phyloP scores from a whole-genome alignment of 192 early-diverging fungal species.

The Dispira parvispora region DNA sequence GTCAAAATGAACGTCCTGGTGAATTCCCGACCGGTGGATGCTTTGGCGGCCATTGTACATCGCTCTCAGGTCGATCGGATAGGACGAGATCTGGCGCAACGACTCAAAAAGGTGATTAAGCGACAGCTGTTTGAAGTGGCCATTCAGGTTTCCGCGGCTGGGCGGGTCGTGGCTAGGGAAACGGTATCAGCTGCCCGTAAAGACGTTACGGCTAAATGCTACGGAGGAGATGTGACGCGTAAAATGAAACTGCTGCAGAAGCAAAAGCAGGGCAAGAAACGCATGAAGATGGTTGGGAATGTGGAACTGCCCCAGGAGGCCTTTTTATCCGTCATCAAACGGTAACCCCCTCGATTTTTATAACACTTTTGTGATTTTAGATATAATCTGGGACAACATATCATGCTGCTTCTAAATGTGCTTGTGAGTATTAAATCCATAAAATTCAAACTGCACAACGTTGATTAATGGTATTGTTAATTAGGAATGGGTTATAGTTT shows the following conservation, averaged over 20 bases:
- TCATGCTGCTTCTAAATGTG: neutral
- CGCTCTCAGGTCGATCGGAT: slow-evolving; percentile 43
- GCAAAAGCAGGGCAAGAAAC: slow-evolving; percentile 94
- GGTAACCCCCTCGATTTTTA: neutral
- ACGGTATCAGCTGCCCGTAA: slow-evolving; percentile 75
- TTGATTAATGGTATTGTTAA: neutral
- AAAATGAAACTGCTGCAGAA: slow-evolving; percentile 96
- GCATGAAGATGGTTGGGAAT: slow-evolving; percentile 74
- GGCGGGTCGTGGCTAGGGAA: slow-evolving; percentile 72
- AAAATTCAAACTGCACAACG: neutral
- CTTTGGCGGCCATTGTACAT: slow-evolving; percentile 77
- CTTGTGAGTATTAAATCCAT: neutral
- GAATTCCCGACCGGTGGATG: slow-evolving; percentile 84
- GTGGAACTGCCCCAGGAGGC: slow-evolving; percentile 88
- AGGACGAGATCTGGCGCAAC: slow-evolving; percentile 67
- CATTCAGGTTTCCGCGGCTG: slow-evolving; percentile 78
- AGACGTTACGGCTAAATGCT: slow-evolving; percentile 94
- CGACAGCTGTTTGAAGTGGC: slow-evolving; percentile 83
- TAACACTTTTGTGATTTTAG: neutral
- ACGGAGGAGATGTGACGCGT: slow-evolving; percentile 89
- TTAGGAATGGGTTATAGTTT: neutral
- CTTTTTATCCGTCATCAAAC: slow-evolving; percentile 39
- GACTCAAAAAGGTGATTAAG: slow-evolving; percentile 67
- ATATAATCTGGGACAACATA: neutral
- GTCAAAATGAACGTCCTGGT: slow-evolving; percentile 87